Evolutionary conservation across 1,139 yeast species (phyloP).

Genomic region (Taiozyma sp.): DNA sequence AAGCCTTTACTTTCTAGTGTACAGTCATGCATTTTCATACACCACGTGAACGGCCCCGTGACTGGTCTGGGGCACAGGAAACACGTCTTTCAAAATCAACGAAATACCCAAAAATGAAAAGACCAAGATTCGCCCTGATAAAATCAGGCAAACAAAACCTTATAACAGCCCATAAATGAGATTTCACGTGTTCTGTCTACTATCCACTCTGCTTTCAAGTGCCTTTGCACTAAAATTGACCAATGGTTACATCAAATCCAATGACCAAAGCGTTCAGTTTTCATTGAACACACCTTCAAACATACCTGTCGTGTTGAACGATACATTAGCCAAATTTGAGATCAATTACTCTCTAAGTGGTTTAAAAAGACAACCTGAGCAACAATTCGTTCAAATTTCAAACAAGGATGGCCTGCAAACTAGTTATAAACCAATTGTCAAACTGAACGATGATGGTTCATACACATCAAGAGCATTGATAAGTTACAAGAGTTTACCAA

Average conservation of each 20-base stretch:
- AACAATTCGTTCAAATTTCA: constrained; percentile 17
- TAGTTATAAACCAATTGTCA: constrained; percentile 20
- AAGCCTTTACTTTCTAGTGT: no score
- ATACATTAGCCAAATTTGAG: constrained; percentile 11
- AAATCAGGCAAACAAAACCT: neutral
- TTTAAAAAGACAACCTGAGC: constrained; percentile 18
- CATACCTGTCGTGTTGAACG: constrained; percentile 12
- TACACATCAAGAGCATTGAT: constrained; percentile 19
- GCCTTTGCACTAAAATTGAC: neutral
- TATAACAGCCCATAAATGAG: neutral
- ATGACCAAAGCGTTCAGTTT: constrained; percentile 9
- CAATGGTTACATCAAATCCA: constrained; percentile 11
- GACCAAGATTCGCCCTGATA: neutral
- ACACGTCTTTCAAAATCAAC: neutral
- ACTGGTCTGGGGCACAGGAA: neutral
- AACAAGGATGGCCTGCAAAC: constrained; percentile 18
- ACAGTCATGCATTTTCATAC: no score
- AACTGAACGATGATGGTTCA: constrained; percentile 3
- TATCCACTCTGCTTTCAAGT: neutral
- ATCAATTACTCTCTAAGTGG: constrained; percentile 17
- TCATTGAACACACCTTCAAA: constrained; percentile 6
- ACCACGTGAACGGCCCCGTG: no score
- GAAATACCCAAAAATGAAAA: neutral
- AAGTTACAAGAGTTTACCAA: constrained; percentile 33
- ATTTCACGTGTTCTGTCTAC: neutral